Evolutionary conservation across 176 grass and related monocot species (phyloP), one percentile per base, ranked within the genome.

Genomic region (Bonia amplexicaulis): DNA sequence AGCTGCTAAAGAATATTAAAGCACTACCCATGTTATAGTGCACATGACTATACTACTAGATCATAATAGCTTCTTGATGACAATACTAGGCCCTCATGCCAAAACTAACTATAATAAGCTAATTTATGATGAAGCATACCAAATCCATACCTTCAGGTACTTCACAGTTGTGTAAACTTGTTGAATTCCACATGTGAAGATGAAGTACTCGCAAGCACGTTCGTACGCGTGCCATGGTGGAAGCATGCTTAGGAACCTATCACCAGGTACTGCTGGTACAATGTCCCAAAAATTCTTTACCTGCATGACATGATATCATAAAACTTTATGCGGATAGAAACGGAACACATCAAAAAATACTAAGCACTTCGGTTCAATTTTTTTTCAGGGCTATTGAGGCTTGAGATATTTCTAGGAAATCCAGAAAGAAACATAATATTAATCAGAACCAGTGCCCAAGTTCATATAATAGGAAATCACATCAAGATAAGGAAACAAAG

Each of bases 181-280:
- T 80, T 98, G 85, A 41, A 92, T 84, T 47, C 96, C 96, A 61
- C 90, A 47, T 53, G 83, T 92, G 65, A 98, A 95, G 49, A 90
- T 98, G 83, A 98, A 98, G 88, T 98, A 98, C 74, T 98, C 96
- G 27, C 39, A 20, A 35, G 96, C 77, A 79, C 96, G 93, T 31
- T 98, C 96, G 86, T 98, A 98, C 16, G 93, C 91, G 88, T 98
- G 96, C 96, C 96, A 98, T 66, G 93, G 80, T 83, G 96, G 96
- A 87, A 98, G 89, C 91, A 98, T 98, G 77, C 96, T 98, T 83
- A 98, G 69, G 72, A 98, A 98, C 65, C 89, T 93, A 74, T 98
- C 96, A 88, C 91, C 93, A 79, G 85, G 47, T 85, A 84, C 80
- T 78, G 93, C 86, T 44, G 96, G 96, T 33, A 98, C 85, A 78